A percentile compares a stretch with the other conserved stretches of the same genome.
These are phyloP conservation scores for Sordaria brevicollis DNA, from an alignment of 495 filamentous ascomycete genomes.

Conservation along the genomic window DNA sequence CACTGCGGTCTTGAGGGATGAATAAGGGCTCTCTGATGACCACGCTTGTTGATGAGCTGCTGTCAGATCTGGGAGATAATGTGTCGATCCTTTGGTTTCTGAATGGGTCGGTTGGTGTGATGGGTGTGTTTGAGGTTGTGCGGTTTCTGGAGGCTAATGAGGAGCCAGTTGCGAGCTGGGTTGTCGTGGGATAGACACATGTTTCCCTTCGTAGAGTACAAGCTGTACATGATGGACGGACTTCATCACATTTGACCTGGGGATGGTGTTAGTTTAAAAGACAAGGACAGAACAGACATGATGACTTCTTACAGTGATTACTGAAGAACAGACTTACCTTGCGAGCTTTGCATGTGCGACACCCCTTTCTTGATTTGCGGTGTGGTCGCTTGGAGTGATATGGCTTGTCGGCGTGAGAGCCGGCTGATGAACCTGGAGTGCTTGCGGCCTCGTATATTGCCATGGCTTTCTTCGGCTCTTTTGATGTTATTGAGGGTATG, in stretches of 20 bases:
- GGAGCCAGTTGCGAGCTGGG: constrained; percentile 3
- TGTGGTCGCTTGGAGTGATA: constrained; percentile 42
- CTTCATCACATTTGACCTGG: constrained; percentile 40
- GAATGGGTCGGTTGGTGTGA: neutral
- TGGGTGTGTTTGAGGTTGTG: neutral
- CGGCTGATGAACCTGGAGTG: neutral
- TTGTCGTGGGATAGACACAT: constrained; percentile 27
- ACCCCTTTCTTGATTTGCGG: constrained; percentile 41
- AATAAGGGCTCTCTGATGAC: constrained; percentile 29
- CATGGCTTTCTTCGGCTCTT: neutral
- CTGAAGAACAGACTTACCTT: constrained; percentile 12
- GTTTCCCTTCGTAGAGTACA: constrained; percentile 33
- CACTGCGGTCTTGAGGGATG: constrained; percentile 15
- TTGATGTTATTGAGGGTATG: neutral
- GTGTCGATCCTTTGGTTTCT: neutral
- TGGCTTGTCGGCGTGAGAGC: constrained; percentile 11
- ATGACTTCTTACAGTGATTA: neutral
- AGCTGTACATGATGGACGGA: constrained; percentile 32
- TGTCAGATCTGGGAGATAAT: constrained; percentile 5
- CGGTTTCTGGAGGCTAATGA: constrained; percentile 2
- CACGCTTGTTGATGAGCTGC: neutral
- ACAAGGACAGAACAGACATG: neutral
- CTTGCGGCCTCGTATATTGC: neutral
- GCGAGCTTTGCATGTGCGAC: constrained; percentile 36
- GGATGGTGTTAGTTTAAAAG: neutral